Evolutionary conservation across 306 rosid species (phyloP).

Genomic region (Acacia confusa): DNA sequence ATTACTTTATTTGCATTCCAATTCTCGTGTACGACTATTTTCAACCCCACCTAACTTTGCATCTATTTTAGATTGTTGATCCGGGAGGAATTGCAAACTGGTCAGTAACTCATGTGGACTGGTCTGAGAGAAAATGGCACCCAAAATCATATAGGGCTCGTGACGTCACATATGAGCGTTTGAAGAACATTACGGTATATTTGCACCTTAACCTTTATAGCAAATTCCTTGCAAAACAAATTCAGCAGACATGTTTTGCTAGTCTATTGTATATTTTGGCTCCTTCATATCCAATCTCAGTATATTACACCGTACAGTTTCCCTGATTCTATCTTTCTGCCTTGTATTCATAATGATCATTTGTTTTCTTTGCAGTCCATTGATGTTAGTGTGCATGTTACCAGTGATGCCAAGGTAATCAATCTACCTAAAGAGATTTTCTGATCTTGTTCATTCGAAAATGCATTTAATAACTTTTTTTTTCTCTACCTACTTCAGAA

Average conservation of each 20-base stretch:
- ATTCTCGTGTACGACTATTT: conserved; percentile 6
- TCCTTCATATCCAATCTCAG: background rate
- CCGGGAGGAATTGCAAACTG: conserved; percentile 94
- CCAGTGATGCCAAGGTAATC: conserved; percentile 77
- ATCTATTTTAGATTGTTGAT: conserved; percentile 58
- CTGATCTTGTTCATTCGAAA: conserved; percentile 7
- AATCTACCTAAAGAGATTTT: conserved; percentile 14
- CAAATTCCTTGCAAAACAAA: background rate
- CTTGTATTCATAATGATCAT: conserved; percentile 19
- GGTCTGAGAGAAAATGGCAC: conserved; percentile 98
- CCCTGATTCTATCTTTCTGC: background rate
- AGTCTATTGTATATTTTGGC: background rate
- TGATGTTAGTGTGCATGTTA: conserved; percentile 85
- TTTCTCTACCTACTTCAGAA: conserved; percentile 51
- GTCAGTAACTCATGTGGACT: conserved; percentile 94
- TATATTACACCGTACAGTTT: background rate
- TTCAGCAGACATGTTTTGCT: background rate
- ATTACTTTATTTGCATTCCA: background rate
- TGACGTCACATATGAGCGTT: conserved; percentile 64
- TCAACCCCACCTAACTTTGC: conserved; percentile 10
- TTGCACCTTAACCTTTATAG: background rate
- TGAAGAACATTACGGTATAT: conserved; percentile 78
- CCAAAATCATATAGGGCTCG: conserved; percentile 69
- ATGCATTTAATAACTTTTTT: background rate
- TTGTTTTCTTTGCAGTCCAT: conserved; percentile 69